Evolutionary conservation across 2,329 filamentous ascomycete species (phyloP), one percentile per base, ranked within the genome.

Genomic region (Dothistroma septosporum): DNA sequence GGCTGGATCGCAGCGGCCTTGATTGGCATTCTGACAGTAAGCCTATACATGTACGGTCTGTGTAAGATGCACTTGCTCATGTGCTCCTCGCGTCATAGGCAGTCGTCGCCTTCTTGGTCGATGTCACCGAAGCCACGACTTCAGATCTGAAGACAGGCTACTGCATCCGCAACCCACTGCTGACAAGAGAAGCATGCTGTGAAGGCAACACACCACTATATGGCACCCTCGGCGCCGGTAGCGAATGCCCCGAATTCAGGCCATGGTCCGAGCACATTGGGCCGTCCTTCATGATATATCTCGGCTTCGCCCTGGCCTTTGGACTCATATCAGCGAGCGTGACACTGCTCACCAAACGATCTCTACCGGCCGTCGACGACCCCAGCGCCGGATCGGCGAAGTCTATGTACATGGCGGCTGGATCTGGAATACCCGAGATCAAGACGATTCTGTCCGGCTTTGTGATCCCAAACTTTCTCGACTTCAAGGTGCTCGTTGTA

Each of bases 381-480:
- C 73, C 76, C 60, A 73, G 73, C 53, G 55, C 65, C 31, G 58
- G 65, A 7, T 52, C 71, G 24, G 80, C 78, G 0, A 85, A 85
- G 69, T 75, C 72, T 4, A 84, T 85, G 76, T 85, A 84, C 66
- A 82, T 85, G 80, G 82, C 82, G 3, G 80, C 82, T 35, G 83
- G 84, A 6, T 80, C 77, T 61, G 84, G 84, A 0, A 85, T 86
- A 35, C 84, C 84, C 0, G 83, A 86, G 70, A 85, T 86, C 74
- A 86, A 86, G 70, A 85, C 82, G 1, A 82, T 86, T 44, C 72
- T 85, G 2, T 83, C 81, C 3, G 83, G 83, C n/a, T 86, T 85
- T 69, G 80, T 82, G 14, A 85, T 86, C 49, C 83, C 82, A 0
- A 76, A 81, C 50, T 84, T 85, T 62, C 76, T 86, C 2, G 79